A percentile compares a stretch with the other conserved stretches of the same genome.
These are phyloP conservation scores for Wallacemonas collosoma DNA, from an alignment of 208 protist genomes.

Conservation along the genomic window DNA sequence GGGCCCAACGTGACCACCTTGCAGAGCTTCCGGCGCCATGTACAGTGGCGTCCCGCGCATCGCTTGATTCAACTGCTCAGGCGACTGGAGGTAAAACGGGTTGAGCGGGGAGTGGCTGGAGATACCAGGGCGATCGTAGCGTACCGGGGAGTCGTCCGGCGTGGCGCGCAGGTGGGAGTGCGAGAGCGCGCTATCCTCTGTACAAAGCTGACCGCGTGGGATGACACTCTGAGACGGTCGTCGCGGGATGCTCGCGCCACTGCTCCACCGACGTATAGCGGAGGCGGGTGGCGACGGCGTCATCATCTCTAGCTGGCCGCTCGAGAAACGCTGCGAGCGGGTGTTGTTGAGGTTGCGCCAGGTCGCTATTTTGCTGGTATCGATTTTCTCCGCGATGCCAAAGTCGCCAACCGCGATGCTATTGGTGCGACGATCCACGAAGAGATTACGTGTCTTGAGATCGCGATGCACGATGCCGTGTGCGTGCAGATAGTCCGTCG, in stretches of 20 bases:
- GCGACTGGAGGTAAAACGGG: constrained; percentile 13
- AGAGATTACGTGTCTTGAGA: constrained; percentile 92
- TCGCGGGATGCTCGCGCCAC: neutral
- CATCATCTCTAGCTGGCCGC: neutral
- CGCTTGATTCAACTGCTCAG: constrained; percentile 38
- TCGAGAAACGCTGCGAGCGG: constrained; percentile 12
- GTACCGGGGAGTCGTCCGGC: neutral
- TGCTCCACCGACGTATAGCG: neutral
- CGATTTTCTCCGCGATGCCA: constrained; percentile 83
- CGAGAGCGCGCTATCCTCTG: neutral
- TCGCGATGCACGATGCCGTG: constrained; percentile 86
- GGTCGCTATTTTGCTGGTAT: constrained; percentile 32
- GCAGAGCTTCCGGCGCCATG: constrained; percentile 92
- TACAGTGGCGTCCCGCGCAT: constrained; percentile 95
- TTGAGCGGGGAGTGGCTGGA: constrained; percentile 15
- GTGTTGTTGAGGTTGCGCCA: constrained; percentile 19
- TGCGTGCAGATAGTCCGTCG: constrained; percentile 81
- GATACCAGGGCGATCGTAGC: neutral
- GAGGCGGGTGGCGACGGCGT: neutral
- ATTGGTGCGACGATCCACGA: constrained; percentile 51
- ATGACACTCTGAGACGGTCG: neutral
- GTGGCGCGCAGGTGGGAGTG: constrained; percentile 8
- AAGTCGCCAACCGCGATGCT: constrained; percentile 87
- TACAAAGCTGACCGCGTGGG: neutral
- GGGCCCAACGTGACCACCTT: constrained; percentile 64